Percentiles rank a stretch among this genome's conserved stretches.
These are phyloP conservation scores for Gaultheria prostrata DNA, from an alignment of 148 eudicot genomes.

Conservation along the genomic window DNA sequence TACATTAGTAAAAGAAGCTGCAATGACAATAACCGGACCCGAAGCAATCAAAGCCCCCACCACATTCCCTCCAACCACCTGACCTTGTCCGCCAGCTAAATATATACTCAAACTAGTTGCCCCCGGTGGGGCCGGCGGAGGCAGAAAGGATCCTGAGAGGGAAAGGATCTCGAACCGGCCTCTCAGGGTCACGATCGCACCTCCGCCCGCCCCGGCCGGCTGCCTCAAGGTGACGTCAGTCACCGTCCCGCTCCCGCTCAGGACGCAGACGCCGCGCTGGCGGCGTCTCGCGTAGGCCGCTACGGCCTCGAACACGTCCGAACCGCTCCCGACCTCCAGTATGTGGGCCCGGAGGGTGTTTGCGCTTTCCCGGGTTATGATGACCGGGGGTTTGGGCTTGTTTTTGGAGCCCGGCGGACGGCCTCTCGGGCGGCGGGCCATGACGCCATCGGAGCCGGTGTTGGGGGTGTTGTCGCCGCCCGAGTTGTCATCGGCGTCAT, in stretches of 20 bases:
- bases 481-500: constrained; percentile 29
- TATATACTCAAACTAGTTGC: constrained; percentile 47
- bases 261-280: constrained; percentile 46
- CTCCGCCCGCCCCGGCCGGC: constrained; percentile 34
- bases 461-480: constrained; percentile 26
- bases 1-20: constrained; percentile 47
- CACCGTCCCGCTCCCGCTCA: constrained; percentile 52
- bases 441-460: constrained; percentile 19
- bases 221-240: constrained; percentile 47
- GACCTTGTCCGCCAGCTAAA: constrained; percentile 53
- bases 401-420: constrained; percentile 52
- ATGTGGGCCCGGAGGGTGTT: constrained; percentile 61
- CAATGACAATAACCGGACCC: constrained; percentile 49
- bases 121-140: constrained; percentile 56
- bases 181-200: constrained; percentile 36
- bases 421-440: constrained; percentile 41
- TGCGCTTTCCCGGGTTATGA: constrained; percentile 52
- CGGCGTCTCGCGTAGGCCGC: constrained; percentile 42
- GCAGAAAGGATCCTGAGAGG: constrained; percentile 46
- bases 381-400: constrained; percentile 54
- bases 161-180: constrained; percentile 56
- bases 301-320: constrained; percentile 48
- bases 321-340: constrained; percentile 40
- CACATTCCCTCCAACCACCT: constrained; percentile 51
- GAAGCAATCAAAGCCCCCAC: constrained; percentile 53